Evolutionary conservation across 306 rosid species (phyloP), one percentile per base, ranked within the genome.

Genomic region (Trifolium repens): DNA sequence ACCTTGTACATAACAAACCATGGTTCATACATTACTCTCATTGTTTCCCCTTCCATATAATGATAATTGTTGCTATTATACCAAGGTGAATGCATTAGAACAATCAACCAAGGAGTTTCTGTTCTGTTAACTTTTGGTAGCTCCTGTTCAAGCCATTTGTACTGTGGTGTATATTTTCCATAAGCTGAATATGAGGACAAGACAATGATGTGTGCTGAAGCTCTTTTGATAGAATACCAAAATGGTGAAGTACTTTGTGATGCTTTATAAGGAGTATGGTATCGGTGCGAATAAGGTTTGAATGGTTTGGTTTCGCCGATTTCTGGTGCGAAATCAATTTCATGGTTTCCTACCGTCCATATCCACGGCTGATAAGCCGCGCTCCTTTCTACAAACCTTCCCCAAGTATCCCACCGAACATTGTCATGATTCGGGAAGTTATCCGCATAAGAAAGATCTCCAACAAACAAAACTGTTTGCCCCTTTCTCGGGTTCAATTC

Each of bases 351-450:
- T 50, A 91, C 86, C 6, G 97, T 91, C 96, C 98, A 94, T 78
- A 94, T 90, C 98, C 98, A 94, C 12, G 98, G 97, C 74, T 94
- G 97, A 90, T 90, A 94, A 66, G 98, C 98, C 76, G 4, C 43
- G 54, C 94, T 90, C 84, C 98, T 88, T 90, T 94, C 97, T 5
- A 50, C 10, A 8, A 91, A 91, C 72, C 97, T 90, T 85, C 90
- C 96, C 97, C 96, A 90, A 57, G 93, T 79, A 85, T 94, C 94
- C 94, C 98, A 90, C 72, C 93, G 83, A 35, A 14, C 77, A 57
- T 94, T 91, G 57, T 88, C 93, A 26, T 91, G 90, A 81, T 88
- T 76, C 7, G 93, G 87, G 75, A 87, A 85, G 53, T 71, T 69
- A 72, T 94, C 98, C 0, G 97, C 94, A 39, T 94, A 94, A 74